These are phyloP conservation scores for Hypoxylon fuscum DNA, from an alignment of 495 filamentous ascomycete species.

Conservation along the genomic window DNA sequence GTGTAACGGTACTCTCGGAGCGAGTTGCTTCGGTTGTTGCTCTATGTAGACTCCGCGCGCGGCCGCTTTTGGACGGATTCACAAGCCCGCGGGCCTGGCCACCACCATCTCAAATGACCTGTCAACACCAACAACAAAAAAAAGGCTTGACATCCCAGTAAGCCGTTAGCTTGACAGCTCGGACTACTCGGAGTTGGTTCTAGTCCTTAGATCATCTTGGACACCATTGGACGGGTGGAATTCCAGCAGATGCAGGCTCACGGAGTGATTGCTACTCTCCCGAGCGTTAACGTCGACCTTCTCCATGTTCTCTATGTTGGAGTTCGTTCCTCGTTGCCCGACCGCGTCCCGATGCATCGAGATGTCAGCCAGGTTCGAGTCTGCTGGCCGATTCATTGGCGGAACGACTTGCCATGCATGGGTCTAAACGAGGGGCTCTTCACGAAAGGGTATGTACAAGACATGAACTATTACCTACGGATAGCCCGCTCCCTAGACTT, in stretches of 20 bases:
- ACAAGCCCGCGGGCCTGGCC: constrained; percentile 2
- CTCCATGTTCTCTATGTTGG: constrained; percentile 19
- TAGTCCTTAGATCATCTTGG: neutral
- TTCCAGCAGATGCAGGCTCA: constrained; percentile 21
- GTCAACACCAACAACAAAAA: neutral
- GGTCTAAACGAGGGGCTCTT: constrained; percentile 26
- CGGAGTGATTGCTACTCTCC: constrained; percentile 23
- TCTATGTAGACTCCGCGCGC: neutral
- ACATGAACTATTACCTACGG: too few species aligned
- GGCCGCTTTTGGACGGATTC: constrained; percentile 2
- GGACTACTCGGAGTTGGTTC: constrained; percentile 1
- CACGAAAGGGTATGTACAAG: neutral
- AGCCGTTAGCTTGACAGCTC: constrained; percentile 1
- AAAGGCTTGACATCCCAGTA: constrained; percentile 6
- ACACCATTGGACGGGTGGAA: constrained; percentile 7
- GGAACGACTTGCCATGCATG: constrained; percentile 23
- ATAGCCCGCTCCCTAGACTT: neutral
- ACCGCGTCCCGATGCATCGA: constrained; percentile 13
- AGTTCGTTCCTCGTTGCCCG: constrained; percentile 14
- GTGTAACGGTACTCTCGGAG: too few species aligned
- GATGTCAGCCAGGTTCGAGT: constrained; percentile 2
- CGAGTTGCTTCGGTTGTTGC: neutral
- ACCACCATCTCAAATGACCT: neutral
- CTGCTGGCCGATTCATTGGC: constrained; percentile 13
- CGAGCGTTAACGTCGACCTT: constrained; percentile 1